Evolutionary conservation across 345 rosid genomes (phyloP), one percentile per base, ranked within the genome.

Genomic region (Heritiera fomes): DNA sequence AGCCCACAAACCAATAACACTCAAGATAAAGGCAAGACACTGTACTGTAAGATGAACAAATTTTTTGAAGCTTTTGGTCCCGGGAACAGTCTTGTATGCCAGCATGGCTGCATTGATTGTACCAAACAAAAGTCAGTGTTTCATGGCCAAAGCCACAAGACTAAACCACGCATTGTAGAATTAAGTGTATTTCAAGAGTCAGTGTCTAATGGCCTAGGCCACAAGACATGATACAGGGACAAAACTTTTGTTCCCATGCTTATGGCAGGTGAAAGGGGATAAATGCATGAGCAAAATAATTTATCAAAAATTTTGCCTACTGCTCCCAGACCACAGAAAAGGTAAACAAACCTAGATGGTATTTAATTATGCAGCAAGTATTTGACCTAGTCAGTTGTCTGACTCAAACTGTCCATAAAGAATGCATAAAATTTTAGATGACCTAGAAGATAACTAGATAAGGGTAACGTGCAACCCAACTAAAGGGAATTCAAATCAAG

Each of bases 71-170:
- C 80, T 87, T 88, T 91, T 93, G 34, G 95, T 91, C 59, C 98
- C 98, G 1, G 91, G 81, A 78, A 90, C 88, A 3, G 91, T 92
- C 93, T 93, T 97, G 91, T 94, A 94, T 46, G 90, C 97, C 50
- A 97, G 85, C 94, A 94, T 90, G 30, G 94, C 98, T 94, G 90
- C 84, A 80, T 61, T 47, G 64, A 70, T 45, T 28, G 67, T 30
- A 61, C 49, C 67, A 59, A 41, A 46, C 40, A 69, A 63, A 53
- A 50, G 46, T 49, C 10, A 40, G 38, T 34, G 38, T 34, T 34
- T 34, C 38, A 34, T 0, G 38, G 2, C 38, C 38, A 1, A 34
- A 1, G 38, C 38, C 38, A 34, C 38, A 34, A 34, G 38, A 34
- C 38, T 1, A 34, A 34, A 34, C 32, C 40, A 2, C 43, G 38